Evolutionary conservation across 129 eudicot genomes (phyloP).

Genomic region (Helianthus annuus): HanXRQr2.0-SUNRISE NC_035435.2:55084056-55084555

Average conservation of each 20-base stretch:
- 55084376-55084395: not conserved
- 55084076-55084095: conserved; percentile 97
- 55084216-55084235: not conserved
- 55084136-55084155: conserved; percentile 79
- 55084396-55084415: not conserved
- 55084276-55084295: conserved; percentile 65
- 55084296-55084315: conserved; percentile 53
- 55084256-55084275: not conserved
- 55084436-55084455: not conserved
- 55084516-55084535: too few relatives aligned
- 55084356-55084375: conserved; percentile 23
- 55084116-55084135: conserved; percentile 77
- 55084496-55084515: too few relatives aligned
- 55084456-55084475: too few relatives aligned
- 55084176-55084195: conserved; percentile 58
- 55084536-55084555: too few relatives aligned
- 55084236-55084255: not conserved
- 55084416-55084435: conserved; percentile 28
- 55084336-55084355: conserved; percentile 30
- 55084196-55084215: not conserved
- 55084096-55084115: conserved; percentile 94
- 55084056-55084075: conserved; percentile 98
- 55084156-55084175: conserved; percentile 59
- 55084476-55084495: too few relatives aligned
- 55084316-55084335: conserved; percentile 63